Evolutionary conservation across 2,329 filamentous ascomycete genomes (phyloP).

Genomic region (Biscogniauxia sp.): DNA sequence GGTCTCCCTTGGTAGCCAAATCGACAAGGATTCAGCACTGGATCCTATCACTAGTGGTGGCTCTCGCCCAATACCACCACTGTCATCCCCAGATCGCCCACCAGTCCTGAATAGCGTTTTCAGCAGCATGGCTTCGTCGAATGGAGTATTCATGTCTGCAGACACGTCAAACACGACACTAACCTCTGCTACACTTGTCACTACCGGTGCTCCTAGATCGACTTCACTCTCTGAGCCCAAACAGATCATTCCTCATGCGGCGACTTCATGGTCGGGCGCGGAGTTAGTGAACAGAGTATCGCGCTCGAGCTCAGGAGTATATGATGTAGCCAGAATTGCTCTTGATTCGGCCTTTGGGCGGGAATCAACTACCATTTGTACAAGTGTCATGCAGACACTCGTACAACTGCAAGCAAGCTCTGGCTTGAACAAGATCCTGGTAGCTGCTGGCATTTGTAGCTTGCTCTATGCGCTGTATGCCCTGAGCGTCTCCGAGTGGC

Average conservation of each 20-base stretch:
- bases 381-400: not conserved
- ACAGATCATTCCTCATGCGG: not conserved
- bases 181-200: not conserved
- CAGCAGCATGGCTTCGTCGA: constrained; percentile 3
- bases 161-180: not conserved
- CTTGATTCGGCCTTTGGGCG: not conserved
- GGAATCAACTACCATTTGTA: not conserved
- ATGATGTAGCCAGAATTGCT: not conserved
- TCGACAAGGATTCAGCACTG: not conserved
- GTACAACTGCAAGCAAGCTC: not conserved
- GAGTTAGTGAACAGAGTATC: not conserved
- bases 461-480: not conserved
- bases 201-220: not conserved
- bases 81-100: not conserved
- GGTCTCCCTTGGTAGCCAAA: not conserved
- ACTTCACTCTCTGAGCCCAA: not conserved
- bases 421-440: not conserved
- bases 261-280: no score
- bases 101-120: not conserved
- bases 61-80: not conserved
- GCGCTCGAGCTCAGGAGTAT: not conserved
- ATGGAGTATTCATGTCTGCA: not conserved
- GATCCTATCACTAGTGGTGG: not conserved
- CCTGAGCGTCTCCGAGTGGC: no score
- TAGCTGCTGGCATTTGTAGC: not conserved